These are phyloP conservation scores for Seiridium cupressi DNA, from an alignment of 2,329 filamentous ascomycete genomes.

Conservation along the genomic window DNA sequence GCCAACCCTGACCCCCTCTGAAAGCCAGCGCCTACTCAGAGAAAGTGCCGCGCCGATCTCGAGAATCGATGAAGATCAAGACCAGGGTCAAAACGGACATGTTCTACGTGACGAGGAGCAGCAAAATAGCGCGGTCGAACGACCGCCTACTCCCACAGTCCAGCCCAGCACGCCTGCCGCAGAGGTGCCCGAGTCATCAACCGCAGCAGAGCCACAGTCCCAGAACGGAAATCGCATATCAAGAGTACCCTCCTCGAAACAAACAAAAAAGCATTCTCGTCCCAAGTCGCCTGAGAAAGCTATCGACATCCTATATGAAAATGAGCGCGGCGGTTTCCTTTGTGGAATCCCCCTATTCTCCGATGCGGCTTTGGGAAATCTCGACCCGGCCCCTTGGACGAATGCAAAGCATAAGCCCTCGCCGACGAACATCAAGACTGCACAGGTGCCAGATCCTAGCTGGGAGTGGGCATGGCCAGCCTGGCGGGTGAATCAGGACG, in stretches of 20 bases:
- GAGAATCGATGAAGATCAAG: background rate
- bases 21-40: slow-evolving; percentile 18
- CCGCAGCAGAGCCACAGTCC: background rate
- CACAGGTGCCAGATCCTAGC: slow-evolving; percentile 88
- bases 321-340: slow-evolving; percentile 85
- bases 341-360: slow-evolving; percentile 93
- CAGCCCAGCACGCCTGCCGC: background rate
- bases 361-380: slow-evolving; percentile 74
- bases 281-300: slow-evolving; percentile 44
- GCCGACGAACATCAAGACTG: slow-evolving; percentile 72
- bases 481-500: slow-evolving; percentile 68
- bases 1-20: slow-evolving; percentile 18
- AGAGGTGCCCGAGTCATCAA: background rate
- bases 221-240: slow-evolving; percentile 9
- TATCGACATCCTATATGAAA: slow-evolving; percentile 92
- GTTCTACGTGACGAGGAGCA: background rate
- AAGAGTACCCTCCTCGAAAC: background rate
- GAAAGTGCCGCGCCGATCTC: slow-evolving; percentile 8
- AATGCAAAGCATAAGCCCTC: slow-evolving; percentile 63
- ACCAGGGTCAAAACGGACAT: background rate
- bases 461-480: slow-evolving; percentile 85
- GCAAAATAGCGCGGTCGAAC: background rate
- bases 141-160: background rate
- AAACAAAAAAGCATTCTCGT: slow-evolving; percentile 1
- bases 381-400: slow-evolving; percentile 87